A percentile compares a stretch with the other conserved stretches of the same genome.
Conservation (phyloP, 805 yeast species). For the Cyberlindnera xylosilytica region DNA sequence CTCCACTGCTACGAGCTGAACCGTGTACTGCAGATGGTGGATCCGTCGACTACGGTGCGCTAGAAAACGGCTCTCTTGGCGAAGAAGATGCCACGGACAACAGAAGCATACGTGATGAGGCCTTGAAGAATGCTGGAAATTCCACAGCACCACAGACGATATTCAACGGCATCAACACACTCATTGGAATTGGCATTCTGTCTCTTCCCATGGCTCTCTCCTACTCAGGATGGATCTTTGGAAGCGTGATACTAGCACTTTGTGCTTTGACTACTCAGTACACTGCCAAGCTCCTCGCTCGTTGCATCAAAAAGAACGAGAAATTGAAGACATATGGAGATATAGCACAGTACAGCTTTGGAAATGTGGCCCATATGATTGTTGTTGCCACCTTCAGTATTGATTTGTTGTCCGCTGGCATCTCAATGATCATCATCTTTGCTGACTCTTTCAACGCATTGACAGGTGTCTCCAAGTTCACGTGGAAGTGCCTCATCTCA, state of each 20-base stretch:
- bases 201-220: constrained; percentile 69
- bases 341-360: constrained; percentile 50
- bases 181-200: constrained; percentile 73
- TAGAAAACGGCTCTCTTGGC: constrained; percentile 1
- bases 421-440: constrained; percentile 55
- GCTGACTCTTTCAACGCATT: constrained; percentile 58
- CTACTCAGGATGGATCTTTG: constrained; percentile 65
- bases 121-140: constrained; percentile 29
- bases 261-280: constrained; percentile 49
- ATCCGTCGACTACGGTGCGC: constrained; percentile 4
- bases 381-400: constrained; percentile 49
- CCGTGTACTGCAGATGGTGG: neutral
- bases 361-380: constrained; percentile 38
- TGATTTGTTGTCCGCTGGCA: constrained; percentile 60
- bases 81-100: constrained; percentile 10
- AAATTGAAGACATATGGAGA: constrained; percentile 54
- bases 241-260: constrained; percentile 38
- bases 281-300: constrained; percentile 54
- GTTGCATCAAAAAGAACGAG: constrained; percentile 39
- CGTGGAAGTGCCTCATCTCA: constrained; percentile 43
- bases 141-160: constrained; percentile 74
- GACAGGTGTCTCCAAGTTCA: constrained; percentile 35
- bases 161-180: constrained; percentile 72
- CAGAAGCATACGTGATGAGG: constrained; percentile 17
- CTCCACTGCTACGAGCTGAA: constrained; percentile 12